A percentile compares a stretch with the other conserved stretches of the same genome.
Evolutionary conservation across 1,139 yeast species (phyloP).

Genomic region (Fermentozyma sake): DNA sequence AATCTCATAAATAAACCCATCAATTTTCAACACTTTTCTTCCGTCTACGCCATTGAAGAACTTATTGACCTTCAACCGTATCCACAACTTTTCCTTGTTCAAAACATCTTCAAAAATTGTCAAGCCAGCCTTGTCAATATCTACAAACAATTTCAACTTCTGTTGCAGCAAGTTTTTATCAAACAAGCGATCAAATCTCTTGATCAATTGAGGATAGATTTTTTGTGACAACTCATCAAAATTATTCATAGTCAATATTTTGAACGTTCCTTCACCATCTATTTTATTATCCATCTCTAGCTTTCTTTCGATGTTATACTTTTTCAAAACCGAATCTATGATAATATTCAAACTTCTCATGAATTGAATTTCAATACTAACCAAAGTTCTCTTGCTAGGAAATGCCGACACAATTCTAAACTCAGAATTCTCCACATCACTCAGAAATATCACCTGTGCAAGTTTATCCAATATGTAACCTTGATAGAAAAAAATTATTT

Average conservation of each 20-base stretch:
- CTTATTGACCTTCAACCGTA: slow-evolving; percentile 24
- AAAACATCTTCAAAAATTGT: slow-evolving; percentile 42
- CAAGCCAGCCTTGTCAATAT: slow-evolving; percentile 40
- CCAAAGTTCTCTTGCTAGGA: slow-evolving; percentile 41
- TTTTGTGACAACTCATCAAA: slow-evolving; percentile 34
- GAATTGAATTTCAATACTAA: slow-evolving; percentile 46
- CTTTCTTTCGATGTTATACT: slow-evolving; percentile 32
- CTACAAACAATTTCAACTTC: slow-evolving; percentile 39
- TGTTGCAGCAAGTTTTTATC: slow-evolving; percentile 35
- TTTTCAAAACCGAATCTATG: slow-evolving; percentile 46
- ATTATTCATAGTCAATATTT: slow-evolving; percentile 44
- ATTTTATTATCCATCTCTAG: slow-evolving; percentile 12
- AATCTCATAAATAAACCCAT: slow-evolving; percentile 38
- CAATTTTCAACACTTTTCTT: slow-evolving; percentile 26
- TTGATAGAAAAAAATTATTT: slow-evolving; percentile 40
- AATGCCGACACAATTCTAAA: slow-evolving; percentile 19
- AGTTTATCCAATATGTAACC: slow-evolving; percentile 27
- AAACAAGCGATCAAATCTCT: slow-evolving; percentile 32
- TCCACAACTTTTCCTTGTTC: slow-evolving; percentile 33
- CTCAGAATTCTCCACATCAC: slow-evolving; percentile 19
- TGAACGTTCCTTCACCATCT: slow-evolving; percentile 28
- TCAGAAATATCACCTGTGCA: slow-evolving; percentile 30
- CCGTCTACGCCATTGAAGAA: slow-evolving; percentile 25
- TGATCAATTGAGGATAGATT: slow-evolving; percentile 31
- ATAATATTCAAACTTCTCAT: slow-evolving; percentile 46